Evolutionary conservation across 129 eudicot species (phyloP).

Genomic region (Flaveria bidentis): DNA sequence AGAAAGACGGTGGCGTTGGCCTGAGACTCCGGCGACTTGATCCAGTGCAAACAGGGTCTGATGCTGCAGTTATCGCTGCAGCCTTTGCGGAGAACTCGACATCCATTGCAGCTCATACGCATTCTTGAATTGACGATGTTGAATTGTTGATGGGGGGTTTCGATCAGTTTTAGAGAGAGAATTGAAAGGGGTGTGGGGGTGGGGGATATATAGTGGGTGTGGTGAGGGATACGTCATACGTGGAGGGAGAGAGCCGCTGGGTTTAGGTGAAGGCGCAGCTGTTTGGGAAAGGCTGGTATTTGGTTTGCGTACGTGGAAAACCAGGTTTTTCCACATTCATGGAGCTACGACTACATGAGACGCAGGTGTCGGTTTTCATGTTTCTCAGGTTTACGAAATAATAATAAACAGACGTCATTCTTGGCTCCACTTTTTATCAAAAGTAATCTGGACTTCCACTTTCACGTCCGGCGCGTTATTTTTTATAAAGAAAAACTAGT

Average conservation of each 20-base stretch:
- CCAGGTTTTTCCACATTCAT: constrained; percentile 66
- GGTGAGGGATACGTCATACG: constrained; percentile 29
- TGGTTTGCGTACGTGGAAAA: constrained; percentile 32
- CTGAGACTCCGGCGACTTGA: constrained; percentile 66
- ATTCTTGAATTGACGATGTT: constrained; percentile 21
- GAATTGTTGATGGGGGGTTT: too few relatives aligned
- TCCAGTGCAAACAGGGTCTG: constrained; percentile 87
- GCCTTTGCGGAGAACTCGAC: constrained; percentile 83
- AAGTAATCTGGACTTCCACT: neutral
- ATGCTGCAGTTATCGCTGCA: constrained; percentile 79
- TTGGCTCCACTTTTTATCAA: neutral
- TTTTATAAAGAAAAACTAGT: too few relatives aligned
- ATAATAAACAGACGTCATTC: neutral
- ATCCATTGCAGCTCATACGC: constrained; percentile 96
- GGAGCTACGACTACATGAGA: constrained; percentile 29
- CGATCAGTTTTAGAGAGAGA: neutral
- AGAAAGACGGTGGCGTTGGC: constrained; percentile 85
- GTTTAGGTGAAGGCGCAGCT: constrained; percentile 49
- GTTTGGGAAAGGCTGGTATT: constrained; percentile 48
- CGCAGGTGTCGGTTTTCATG: constrained; percentile 27
- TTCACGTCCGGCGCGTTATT: neutral
- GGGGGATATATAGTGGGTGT: constrained; percentile 23
- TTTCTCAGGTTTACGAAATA: constrained; percentile 13
- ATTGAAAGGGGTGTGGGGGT: neutral
- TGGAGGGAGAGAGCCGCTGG: constrained; percentile 42